Percentiles rank a stretch among this genome's conserved stretches.
phyloP scores from a whole-genome alignment of 169 alveolate species.

The Plasmodium yoelii region DNA sequence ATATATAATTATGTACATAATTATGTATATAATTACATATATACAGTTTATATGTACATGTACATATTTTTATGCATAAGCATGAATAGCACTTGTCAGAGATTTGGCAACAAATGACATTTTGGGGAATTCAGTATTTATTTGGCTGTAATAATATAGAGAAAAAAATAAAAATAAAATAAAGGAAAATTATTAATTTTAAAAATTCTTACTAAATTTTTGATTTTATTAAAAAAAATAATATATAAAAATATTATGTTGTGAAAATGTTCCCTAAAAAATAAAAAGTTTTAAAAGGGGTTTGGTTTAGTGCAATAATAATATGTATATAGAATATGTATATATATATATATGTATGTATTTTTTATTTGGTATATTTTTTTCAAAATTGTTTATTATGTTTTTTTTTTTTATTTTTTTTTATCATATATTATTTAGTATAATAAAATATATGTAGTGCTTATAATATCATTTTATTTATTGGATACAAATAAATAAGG shows the following conservation, averaged over 20 bases:
- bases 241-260: background rate
- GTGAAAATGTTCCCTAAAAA: constrained; percentile 5
- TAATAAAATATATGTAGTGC: background rate
- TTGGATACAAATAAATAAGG: background rate
- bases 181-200: background rate
- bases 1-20: too few relatives aligned
- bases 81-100: background rate
- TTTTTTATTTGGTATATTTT: background rate
- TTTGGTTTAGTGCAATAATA: background rate
- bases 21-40: too few relatives aligned
- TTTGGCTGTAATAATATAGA: background rate
- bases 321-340: background rate
- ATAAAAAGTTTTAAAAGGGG: constrained; percentile 40
- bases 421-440: background rate
- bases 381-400: background rate
- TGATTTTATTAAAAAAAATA: background rate
- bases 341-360: background rate
- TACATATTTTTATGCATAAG: background rate
- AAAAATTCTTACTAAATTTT: background rate
- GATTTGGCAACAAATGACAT: too few relatives aligned
- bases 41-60: too few relatives aligned
- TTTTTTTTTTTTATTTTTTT: background rate
- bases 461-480: background rate
- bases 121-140: background rate
- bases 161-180: background rate